phyloP scores from a whole-genome alignment of 2,329 filamentous ascomycete genomes.

The Aspergillus puulaauensis region DNA sequence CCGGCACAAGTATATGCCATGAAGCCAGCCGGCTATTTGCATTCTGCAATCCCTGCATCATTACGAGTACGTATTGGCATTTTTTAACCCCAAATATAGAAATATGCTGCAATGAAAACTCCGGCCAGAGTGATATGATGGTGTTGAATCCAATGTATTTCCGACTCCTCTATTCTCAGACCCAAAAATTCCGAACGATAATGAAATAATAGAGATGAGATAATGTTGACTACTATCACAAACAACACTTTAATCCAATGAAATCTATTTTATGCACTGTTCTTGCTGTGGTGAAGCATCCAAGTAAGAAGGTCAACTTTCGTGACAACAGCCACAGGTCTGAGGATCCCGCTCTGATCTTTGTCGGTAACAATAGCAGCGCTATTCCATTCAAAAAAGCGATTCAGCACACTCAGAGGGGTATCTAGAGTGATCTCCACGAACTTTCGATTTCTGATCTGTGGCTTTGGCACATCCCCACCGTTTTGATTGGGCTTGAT shows the following conservation, averaged over 20 bases:
- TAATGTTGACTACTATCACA: not conserved
- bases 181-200: not conserved
- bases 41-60: not conserved
- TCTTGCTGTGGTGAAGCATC: constrained; percentile 69
- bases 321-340: constrained; percentile 86
- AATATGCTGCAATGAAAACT: constrained; percentile 3
- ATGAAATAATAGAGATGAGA: not conserved
- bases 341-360: constrained; percentile 59
- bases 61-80: not conserved
- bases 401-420: constrained; percentile 75
- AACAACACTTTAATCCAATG: not conserved
- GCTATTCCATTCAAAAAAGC: constrained; percentile 98
- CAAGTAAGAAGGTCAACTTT: constrained; percentile 95
- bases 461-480: constrained; percentile 33
- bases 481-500: constrained; percentile 15
- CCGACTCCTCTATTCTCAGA: not conserved
- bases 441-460: constrained; percentile 65
- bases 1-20: not conserved
- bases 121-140: constrained; percentile 23
- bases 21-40: not conserved
- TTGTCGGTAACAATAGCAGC: constrained; percentile 90
- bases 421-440: constrained; percentile 94
- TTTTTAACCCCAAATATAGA: not conserved
- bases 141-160: constrained; percentile 1
- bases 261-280: constrained; percentile 14